A percentile compares a stretch with the other conserved stretches of the same genome.
phyloP scores from a whole-genome alignment of 495 filamentous ascomycete genomes.

The Amniculicola lignicola region DNA sequence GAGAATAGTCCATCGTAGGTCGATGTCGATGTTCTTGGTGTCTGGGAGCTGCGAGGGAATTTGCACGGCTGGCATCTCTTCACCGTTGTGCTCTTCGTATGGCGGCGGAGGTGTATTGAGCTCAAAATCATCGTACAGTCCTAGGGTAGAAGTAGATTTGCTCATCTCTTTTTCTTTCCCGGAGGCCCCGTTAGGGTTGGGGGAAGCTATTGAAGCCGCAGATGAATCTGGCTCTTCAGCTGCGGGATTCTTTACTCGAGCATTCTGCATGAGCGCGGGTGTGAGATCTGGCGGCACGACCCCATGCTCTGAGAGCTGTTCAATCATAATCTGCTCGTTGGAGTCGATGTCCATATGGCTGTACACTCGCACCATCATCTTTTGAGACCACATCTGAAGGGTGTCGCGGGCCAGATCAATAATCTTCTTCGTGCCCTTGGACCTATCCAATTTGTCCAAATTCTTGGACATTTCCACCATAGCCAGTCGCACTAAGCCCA shows the following conservation, averaged over 20 bases:
- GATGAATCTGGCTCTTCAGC: slow-evolving; percentile 46
- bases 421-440: slow-evolving; percentile 62
- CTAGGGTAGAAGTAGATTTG: slow-evolving; percentile 14
- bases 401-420: slow-evolving; percentile 66
- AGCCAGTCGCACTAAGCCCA: slow-evolving; percentile 77
- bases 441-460: slow-evolving; percentile 52
- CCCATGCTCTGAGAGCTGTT: slow-evolving; percentile 90
- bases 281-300: slow-evolving; percentile 80
- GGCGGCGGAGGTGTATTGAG: slow-evolving; percentile 62
- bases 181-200: slow-evolving; percentile 3
- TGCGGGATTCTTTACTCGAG: slow-evolving; percentile 90
- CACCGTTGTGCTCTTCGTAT: slow-evolving; percentile 66
- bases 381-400: slow-evolving; percentile 93
- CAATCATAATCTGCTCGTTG: slow-evolving; percentile 96
- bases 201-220: slow-evolving; percentile 23
- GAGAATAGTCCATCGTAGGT: slow-evolving; percentile 94
- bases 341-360: slow-evolving; percentile 92
- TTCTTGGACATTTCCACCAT: slow-evolving; percentile 74
- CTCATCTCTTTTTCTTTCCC: slow-evolving; percentile 3
- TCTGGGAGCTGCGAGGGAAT: slow-evolving; percentile 77
- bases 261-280: slow-evolving; percentile 84
- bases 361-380: slow-evolving; percentile 93
- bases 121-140: slow-evolving; percentile 24
- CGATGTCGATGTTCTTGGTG: slow-evolving; percentile 85
- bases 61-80: slow-evolving; percentile 69